phyloP scores from a whole-genome alignment of 2,329 filamentous ascomycete genomes.

The Penicillium sp. region DNA sequence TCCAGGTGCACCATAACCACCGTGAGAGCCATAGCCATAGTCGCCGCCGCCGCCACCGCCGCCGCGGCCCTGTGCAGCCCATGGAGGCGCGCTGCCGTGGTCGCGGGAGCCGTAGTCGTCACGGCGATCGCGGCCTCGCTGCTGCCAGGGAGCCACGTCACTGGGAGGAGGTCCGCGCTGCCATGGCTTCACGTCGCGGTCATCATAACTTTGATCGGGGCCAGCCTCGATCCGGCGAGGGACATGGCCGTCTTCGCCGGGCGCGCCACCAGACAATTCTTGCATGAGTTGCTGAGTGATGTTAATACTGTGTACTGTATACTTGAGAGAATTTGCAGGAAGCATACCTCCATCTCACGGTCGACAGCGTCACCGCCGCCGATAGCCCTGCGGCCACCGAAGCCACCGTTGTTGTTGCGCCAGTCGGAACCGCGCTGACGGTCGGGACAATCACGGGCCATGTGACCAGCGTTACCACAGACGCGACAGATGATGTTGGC shows the following conservation, averaged over 20 bases:
- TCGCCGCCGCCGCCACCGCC: too few relatives aligned
- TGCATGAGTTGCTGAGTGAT: conserved; percentile 76
- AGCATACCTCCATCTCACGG: conserved; percentile 81
- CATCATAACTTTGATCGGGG: conserved; percentile 58
- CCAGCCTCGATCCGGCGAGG: conserved; percentile 80
- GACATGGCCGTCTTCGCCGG: conserved; percentile 50
- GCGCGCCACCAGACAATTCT: conserved; percentile 71
- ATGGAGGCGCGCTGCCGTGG: conserved; percentile 29
- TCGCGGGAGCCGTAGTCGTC: conserved; percentile 39
- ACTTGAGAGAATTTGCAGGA: neutral
- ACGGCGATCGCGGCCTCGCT: conserved; percentile 34
- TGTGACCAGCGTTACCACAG: conserved; percentile 94
- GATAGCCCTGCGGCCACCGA: conserved; percentile 52
- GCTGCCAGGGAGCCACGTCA: too few relatives aligned
- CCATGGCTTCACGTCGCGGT: conserved; percentile 78
- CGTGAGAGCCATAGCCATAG: conserved; percentile 33
- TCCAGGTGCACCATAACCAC: conserved; percentile 38
- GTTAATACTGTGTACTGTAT: conserved; percentile 41
- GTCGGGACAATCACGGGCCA: conserved; percentile 96
- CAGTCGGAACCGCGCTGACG: conserved; percentile 81
- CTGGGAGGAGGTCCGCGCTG: conserved; percentile 48
- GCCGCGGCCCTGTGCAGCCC: conserved; percentile 33
- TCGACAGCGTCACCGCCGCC: conserved; percentile 76
- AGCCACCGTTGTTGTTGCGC: conserved; percentile 60
- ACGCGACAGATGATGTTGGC: conserved; percentile 98